Conservation (phyloP, 345 rosid species). For the Sonneratia alba region DNA sequence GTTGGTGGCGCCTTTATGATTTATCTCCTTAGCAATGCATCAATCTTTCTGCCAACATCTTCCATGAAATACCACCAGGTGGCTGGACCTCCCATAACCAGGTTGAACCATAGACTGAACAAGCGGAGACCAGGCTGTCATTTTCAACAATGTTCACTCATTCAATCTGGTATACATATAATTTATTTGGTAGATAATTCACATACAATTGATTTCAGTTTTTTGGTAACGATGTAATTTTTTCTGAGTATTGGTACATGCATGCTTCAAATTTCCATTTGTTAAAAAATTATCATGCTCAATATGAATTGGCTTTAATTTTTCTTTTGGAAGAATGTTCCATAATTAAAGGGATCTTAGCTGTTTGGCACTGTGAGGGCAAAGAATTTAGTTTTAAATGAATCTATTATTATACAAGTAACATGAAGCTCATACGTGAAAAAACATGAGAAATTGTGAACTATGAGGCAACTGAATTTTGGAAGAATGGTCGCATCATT, state of each 20-base stretch:
- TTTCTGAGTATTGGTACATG: neutral
- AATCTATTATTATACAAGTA: neutral
- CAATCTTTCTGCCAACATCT: slow-evolving; percentile 49
- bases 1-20: slow-evolving; percentile 58
- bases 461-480: neutral
- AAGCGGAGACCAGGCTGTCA: slow-evolving; percentile 11
- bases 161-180: slow-evolving; percentile 11
- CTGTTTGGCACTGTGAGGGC: neutral
- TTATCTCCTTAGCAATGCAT: slow-evolving; percentile 48
- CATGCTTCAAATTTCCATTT: neutral
- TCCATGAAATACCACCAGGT: slow-evolving; percentile 54
- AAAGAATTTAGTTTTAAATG: neutral
- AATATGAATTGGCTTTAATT: neutral
- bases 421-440: neutral
- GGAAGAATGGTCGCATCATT: neutral
- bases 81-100: slow-evolving; percentile 41
- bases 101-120: slow-evolving; percentile 13
- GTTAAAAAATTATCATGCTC: neutral
- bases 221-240: neutral
- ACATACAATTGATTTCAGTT: neutral
- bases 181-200: neutral
- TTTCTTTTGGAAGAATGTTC: neutral
- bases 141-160: slow-evolving; percentile 10
- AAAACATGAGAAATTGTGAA: neutral
- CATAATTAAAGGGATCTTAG: neutral